A percentile compares a stretch with the other conserved stretches of the same genome.
phyloP scores from a whole-genome alignment of 1,139 yeast species.

The Hansenula sp. region DNA sequence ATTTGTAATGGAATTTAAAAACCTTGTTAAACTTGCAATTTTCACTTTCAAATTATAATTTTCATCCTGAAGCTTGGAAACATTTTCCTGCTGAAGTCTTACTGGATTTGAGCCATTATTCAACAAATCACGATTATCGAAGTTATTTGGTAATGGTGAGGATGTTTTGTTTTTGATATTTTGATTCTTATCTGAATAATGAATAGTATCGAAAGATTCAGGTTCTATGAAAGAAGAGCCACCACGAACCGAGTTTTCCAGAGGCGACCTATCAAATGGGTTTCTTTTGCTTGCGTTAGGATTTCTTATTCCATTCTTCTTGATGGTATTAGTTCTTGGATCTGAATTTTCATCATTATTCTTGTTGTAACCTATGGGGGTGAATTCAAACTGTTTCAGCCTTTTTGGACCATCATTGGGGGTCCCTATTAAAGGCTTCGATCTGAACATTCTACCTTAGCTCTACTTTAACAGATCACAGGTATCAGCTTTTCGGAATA shows the following conservation, averaged over 20 bases:
- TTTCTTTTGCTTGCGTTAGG: conserved; percentile 4
- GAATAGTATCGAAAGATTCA: conserved; percentile 19
- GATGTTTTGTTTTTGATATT: conserved; percentile 6
- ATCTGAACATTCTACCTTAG: conserved; percentile 17
- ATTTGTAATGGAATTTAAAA: conserved; percentile 32
- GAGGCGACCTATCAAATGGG: conserved; percentile 16
- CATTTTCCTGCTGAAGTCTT: conserved; percentile 50
- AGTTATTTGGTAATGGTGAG: conserved; percentile 15
- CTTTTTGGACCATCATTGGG: conserved; percentile 12
- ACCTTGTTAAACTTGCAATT: conserved; percentile 48
- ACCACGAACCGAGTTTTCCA: conserved; percentile 19
- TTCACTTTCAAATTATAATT: conserved; percentile 61
- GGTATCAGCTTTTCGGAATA: not conserved
- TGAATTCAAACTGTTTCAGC: conserved; percentile 13
- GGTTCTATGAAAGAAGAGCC: conserved; percentile 23
- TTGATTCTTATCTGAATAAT: conserved; percentile 9
- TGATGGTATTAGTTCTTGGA: not conserved
- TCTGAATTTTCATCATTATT: conserved; percentile 7
- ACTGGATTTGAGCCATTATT: conserved; percentile 41
- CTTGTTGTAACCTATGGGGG: conserved; percentile 19
- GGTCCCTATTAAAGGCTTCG: conserved; percentile 18
- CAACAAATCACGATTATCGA: conserved; percentile 20
- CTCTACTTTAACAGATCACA: too few species aligned
- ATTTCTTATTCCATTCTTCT: not conserved
- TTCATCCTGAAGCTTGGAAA: conserved; percentile 50